Evolutionary conservation across 1,139 yeast genomes (phyloP).

Genomic region (Magnusiomyces magnusii): DNA sequence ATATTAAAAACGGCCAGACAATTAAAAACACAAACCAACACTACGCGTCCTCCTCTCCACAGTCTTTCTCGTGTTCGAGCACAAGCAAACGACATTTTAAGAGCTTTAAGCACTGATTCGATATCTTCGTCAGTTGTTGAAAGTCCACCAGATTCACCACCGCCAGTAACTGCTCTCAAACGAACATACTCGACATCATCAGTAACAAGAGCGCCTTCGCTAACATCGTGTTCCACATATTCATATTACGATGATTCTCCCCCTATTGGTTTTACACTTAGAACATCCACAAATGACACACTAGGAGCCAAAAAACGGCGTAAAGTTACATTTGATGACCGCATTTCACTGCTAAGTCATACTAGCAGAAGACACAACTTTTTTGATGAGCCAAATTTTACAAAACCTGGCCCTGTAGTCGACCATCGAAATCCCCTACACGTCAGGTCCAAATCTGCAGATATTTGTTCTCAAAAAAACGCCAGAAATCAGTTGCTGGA

Average conservation of each 20-base stretch:
- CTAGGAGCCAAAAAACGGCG: background rate
- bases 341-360: background rate
- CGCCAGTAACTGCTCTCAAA: background rate
- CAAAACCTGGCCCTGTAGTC: background rate
- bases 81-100: background rate
- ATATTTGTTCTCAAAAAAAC: background rate
- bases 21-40: background rate
- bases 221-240: background rate
- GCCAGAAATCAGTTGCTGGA: background rate
- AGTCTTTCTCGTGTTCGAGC: background rate
- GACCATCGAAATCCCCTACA: background rate
- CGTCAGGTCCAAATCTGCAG: background rate
- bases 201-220: background rate
- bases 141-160: background rate
- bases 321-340: constrained; percentile 1
- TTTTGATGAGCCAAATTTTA: background rate
- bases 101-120: background rate
- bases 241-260: background rate
- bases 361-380: background rate
- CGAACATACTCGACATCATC: background rate
- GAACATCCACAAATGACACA: background rate
- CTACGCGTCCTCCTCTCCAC: too few relatives aligned
- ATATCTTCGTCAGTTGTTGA: background rate
- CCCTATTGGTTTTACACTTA: background rate
- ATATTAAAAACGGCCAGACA: background rate